Conservation (phyloP, 805 yeast genomes). For the Saturnispora mendoncae region DNA sequence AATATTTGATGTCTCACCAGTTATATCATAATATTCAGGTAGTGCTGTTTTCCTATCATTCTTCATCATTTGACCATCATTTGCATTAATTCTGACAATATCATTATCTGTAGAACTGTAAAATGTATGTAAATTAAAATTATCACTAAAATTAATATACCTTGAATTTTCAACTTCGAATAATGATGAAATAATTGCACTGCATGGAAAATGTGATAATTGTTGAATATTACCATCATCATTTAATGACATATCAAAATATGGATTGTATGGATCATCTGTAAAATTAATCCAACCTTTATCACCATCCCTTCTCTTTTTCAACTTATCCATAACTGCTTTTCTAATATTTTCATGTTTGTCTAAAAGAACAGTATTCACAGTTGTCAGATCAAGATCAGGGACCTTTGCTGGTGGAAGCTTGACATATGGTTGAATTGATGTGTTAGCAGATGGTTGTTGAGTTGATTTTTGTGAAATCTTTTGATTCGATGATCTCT, state of each 20-base stretch:
- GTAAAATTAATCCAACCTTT: slow-evolving; percentile 76
- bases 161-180: slow-evolving; percentile 59
- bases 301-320: slow-evolving; percentile 60
- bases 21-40: slow-evolving; percentile 39
- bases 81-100: slow-evolving; percentile 34
- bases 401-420: slow-evolving; percentile 88
- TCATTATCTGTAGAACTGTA: slow-evolving; percentile 24
- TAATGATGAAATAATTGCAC: slow-evolving; percentile 63
- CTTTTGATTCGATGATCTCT: slow-evolving; percentile 4
- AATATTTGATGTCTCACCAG: slow-evolving; percentile 20
- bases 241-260: slow-evolving; percentile 57
- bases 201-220: slow-evolving; percentile 62
- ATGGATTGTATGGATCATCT: slow-evolving; percentile 80
- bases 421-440: slow-evolving; percentile 72
- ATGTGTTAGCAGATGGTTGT: slow-evolving; percentile 15
- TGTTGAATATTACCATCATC: slow-evolving; percentile 37
- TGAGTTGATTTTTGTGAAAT: slow-evolving; percentile 10
- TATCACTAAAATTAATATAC: slow-evolving; percentile 37
- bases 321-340: slow-evolving; percentile 80
- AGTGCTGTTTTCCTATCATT: slow-evolving; percentile 28
- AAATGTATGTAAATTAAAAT: slow-evolving; percentile 39
- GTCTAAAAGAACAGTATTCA: slow-evolving; percentile 61
- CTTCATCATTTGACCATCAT: slow-evolving; percentile 41
- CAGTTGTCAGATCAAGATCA: slow-evolving; percentile 80
- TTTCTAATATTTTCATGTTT: slow-evolving; percentile 70